A percentile compares a stretch with the other conserved stretches of the same genome.
phyloP scores from a whole-genome alignment of 345 rosid genomes.

The Mercurialis annua region DNA sequence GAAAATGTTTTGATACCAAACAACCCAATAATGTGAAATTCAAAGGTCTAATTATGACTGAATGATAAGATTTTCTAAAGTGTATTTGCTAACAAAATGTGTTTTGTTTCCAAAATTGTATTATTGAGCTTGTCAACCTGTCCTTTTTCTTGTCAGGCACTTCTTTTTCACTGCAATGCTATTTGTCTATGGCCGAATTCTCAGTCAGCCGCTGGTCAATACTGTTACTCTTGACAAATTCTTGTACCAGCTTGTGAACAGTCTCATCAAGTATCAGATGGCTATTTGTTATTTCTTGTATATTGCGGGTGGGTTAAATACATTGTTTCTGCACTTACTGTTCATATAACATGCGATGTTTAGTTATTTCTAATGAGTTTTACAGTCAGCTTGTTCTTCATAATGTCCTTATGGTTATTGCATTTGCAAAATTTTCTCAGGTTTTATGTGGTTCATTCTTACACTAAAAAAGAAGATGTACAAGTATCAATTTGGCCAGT shows the following conservation, averaged over 20 bases:
- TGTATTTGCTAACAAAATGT: background rate
- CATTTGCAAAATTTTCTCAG: constrained; percentile 31
- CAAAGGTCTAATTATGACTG: too few relatives aligned
- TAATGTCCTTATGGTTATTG: background rate
- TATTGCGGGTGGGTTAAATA: constrained; percentile 64
- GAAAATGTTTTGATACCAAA: too few relatives aligned
- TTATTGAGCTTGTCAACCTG: background rate
- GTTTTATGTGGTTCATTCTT: constrained; percentile 98
- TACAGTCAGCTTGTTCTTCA: background rate
- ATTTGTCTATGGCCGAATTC: constrained; percentile 91
- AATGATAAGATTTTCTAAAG: too few relatives aligned
- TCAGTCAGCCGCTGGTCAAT: constrained; percentile 88
- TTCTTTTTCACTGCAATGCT: constrained; percentile 98
- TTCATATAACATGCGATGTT: background rate
- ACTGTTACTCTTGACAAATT: constrained; percentile 78
- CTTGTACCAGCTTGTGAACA: constrained; percentile 74
- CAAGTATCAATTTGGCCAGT: constrained; percentile 99
- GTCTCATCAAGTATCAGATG: constrained; percentile 87
- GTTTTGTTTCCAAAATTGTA: background rate
- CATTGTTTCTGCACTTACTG: constrained; percentile 6
- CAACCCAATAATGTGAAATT: too few relatives aligned
- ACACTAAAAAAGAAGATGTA: constrained; percentile 96
- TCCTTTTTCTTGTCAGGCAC: constrained; percentile 51
- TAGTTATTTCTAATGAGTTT: background rate
- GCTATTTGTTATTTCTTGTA: constrained; percentile 80